A percentile compares a stretch with the other conserved stretches of the same genome.
phyloP scores from a whole-genome alignment of 257 asterid genomes.

The Thymus mandschuricus region DNA sequence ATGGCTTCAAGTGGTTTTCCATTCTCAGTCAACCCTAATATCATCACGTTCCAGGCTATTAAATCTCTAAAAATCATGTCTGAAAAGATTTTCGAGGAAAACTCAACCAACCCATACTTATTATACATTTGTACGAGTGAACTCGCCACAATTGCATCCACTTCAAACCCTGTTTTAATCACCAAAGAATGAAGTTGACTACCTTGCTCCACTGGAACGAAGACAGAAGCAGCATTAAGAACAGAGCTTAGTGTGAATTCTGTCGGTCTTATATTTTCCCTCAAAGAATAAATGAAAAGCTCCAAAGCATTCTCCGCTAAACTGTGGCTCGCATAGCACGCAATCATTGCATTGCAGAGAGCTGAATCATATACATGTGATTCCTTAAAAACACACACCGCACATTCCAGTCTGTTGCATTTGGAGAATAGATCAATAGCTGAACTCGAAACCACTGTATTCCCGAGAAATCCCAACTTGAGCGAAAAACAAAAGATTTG shows the following conservation, averaged over 20 bases:
- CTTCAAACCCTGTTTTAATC: constrained; percentile 62
- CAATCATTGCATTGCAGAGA: constrained; percentile 64
- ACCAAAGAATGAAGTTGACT: constrained; percentile 64
- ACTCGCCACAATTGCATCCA: constrained; percentile 55
- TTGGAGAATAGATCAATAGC: constrained; percentile 69
- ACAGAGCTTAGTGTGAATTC: constrained; percentile 64
- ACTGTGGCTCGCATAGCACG: constrained; percentile 56
- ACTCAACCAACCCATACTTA: constrained; percentile 51
- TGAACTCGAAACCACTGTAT: constrained; percentile 66
- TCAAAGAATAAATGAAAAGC: constrained; percentile 47
- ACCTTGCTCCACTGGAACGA: constrained; percentile 53
- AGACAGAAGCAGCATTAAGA: constrained; percentile 49
- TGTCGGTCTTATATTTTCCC: constrained; percentile 55
- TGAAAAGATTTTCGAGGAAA: constrained; percentile 42
- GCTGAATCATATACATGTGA: constrained; percentile 49
- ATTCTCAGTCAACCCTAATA: constrained; percentile 53
- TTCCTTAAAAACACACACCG: constrained; percentile 47
- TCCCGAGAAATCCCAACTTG: constrained; percentile 58
- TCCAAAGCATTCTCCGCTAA: constrained; percentile 49
- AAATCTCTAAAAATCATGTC: constrained; percentile 53
- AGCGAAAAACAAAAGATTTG: constrained; percentile 55
- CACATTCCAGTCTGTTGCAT: constrained; percentile 65
- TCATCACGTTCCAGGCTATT: constrained; percentile 68
- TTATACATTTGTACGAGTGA: constrained; percentile 63
- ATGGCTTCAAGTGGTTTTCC: constrained; percentile 58